These are phyloP conservation scores for Ilyonectria mors-panacis DNA, from an alignment of 2,329 filamentous ascomycete genomes.

Conservation along the genomic window DNA sequence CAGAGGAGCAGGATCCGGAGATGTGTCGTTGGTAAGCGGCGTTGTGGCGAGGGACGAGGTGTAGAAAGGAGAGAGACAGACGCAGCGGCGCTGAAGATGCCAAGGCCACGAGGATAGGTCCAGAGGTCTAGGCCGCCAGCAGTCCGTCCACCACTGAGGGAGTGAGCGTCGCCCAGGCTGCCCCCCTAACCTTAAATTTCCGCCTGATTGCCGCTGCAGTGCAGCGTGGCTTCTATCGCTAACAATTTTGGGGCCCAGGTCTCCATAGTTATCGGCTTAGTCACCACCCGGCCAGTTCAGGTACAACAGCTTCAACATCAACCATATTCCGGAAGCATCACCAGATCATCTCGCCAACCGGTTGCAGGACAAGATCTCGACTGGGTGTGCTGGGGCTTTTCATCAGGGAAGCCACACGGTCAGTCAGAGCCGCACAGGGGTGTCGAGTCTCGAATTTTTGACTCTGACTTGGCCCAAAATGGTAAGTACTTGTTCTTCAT, in stretches of 20 bases:
- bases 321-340: constrained; percentile 20
- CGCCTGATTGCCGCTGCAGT: constrained; percentile 44
- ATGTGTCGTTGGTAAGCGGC: constrained; percentile 29
- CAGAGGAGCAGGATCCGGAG: constrained; percentile 26
- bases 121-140: constrained; percentile 28
- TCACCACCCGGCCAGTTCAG: constrained; percentile 30
- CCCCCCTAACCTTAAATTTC: constrained; percentile 41
- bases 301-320: constrained; percentile 7
- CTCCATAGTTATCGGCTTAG: constrained; percentile 37
- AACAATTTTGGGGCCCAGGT: constrained; percentile 43
- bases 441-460: not conserved
- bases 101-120: constrained; percentile 42
- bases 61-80: constrained; percentile 41
- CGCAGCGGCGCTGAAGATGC: constrained; percentile 42
- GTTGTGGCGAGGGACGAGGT: constrained; percentile 30
- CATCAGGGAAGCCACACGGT: no score
- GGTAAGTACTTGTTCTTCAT: constrained; percentile 29
- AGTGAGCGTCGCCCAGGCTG: constrained; percentile 28
- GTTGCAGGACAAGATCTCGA: constrained; percentile 3
- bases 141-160: constrained; percentile 21
- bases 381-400: not conserved
- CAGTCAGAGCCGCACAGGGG: not conserved
- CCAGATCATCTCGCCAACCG: constrained; percentile 16
- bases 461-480: constrained; percentile 28
- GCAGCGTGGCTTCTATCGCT: constrained; percentile 43